Conservation (phyloP, 371 early-diverging fungal genomes). For the Mucor indicus region DNA sequence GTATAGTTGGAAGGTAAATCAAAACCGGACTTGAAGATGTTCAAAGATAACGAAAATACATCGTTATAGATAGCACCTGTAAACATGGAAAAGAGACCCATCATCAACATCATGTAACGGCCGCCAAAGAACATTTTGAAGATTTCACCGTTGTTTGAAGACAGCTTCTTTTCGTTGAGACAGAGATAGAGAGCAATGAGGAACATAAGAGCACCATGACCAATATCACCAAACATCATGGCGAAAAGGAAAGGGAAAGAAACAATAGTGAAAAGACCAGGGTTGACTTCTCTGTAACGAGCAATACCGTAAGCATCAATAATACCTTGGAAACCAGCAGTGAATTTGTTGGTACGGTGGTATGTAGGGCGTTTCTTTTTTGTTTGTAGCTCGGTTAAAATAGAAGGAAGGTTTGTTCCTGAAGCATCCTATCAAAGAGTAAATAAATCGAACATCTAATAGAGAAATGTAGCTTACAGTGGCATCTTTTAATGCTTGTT, state of each 20-base stretch:
- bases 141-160: slow-evolving; percentile 76
- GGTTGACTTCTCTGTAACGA: slow-evolving; percentile 98
- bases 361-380: slow-evolving; percentile 91
- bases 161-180: slow-evolving; percentile 78
- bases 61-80: slow-evolving; percentile 99
- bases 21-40: slow-evolving; percentile 82
- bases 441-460: neutral
- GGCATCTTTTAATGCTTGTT: slow-evolving; percentile 80
- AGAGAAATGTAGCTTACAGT: slow-evolving; percentile 46
- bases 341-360: slow-evolving; percentile 95
- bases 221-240: slow-evolving; percentile 99
- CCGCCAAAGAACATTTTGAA: slow-evolving; percentile 91
- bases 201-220: slow-evolving; percentile 93
- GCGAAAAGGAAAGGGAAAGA: slow-evolving; percentile 99
- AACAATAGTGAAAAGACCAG: slow-evolving; percentile 95
- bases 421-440: slow-evolving; percentile 63
- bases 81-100: slow-evolving; percentile 96
- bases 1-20: slow-evolving; percentile 49
- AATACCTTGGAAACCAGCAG: slow-evolving; percentile 94
- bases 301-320: slow-evolving; percentile 99
- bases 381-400: slow-evolving; percentile 82
- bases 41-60: slow-evolving; percentile 85
- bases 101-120: slow-evolving; percentile 95
- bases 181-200: slow-evolving; percentile 75
- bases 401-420: slow-evolving; percentile 82